A percentile compares a stretch with the other conserved stretches of the same genome.
These are phyloP conservation scores for Amaranthus palmeri DNA, from an alignment of 148 eudicot genomes.

Conservation along the genomic window DNA sequence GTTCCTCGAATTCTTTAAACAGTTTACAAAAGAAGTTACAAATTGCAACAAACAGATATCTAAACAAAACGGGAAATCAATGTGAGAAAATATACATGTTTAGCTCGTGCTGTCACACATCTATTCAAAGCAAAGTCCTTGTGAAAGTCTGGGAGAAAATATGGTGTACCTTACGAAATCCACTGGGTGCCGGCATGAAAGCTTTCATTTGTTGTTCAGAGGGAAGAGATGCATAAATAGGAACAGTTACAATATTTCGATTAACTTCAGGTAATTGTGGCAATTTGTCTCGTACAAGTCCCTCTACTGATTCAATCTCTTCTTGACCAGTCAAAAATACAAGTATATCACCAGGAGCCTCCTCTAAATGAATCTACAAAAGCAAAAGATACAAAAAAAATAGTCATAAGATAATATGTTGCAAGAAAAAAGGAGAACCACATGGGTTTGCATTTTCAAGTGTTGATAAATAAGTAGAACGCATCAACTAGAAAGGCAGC, in stretches of 20 bases:
- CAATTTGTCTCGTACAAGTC: slow-evolving; percentile 63
- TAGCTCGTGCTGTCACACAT: neutral
- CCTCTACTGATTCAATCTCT: slow-evolving; percentile 91
- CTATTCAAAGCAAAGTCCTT: no score
- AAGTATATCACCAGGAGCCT: slow-evolving; percentile 88
- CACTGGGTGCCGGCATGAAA: slow-evolving; percentile 65
- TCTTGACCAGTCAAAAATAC: slow-evolving; percentile 99
- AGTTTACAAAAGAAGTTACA: neutral
- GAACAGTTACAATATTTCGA: slow-evolving; percentile 47
- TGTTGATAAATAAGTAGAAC: neutral
- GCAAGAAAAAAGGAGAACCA: neutral
- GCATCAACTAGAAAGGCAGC: neutral
- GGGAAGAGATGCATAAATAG: slow-evolving; percentile 88
- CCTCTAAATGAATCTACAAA: slow-evolving; percentile 76
- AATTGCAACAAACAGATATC: neutral
- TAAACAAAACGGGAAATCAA: neutral
- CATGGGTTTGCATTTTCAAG: neutral
- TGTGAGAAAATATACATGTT: neutral
- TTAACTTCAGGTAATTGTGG: slow-evolving; percentile 56
- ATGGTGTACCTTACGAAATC: slow-evolving; percentile 74
- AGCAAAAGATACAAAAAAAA: neutral
- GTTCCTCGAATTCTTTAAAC: neutral
- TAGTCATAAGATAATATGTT: slow-evolving; percentile 4
- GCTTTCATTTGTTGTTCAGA: slow-evolving; percentile 92
- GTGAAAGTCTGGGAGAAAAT: slow-evolving; percentile 4